Base-by-base conservation (phyloP, 1,284 basidiomycete species). In the Puccinia polysora region DNA sequence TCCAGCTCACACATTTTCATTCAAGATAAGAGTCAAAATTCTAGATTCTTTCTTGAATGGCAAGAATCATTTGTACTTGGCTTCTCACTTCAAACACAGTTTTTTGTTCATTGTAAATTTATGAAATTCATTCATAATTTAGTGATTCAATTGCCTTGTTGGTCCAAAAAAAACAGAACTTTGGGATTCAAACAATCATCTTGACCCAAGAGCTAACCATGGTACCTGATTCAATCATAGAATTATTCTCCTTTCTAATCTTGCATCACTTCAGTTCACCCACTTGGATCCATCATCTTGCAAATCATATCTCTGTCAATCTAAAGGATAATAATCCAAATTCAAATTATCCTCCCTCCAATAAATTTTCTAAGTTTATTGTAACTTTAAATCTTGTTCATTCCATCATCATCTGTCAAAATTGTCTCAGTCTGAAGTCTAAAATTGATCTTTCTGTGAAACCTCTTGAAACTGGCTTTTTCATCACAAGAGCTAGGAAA, bases 181-280 rank as follows among this genome's bases (percentile, higher is more conserved):
- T 64, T 65, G 70, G 70, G 38, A 73, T 73, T 28, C 50, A 62
- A 34, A 65, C 62, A 20, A 23, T 73, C 1, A 73, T 73, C n/a
- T 43, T 40, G 14, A 73, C 70, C 32, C 70, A 73, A 28, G 70
- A 73, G 36, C 70, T 62, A 34, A 65, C 70, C 25, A 47, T 73
- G 7, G 55, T 73, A 15, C 70, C 70, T n/a, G 18, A 47, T 25
- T n/a, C 70, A 8, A 55, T 73, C 2, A 28, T 73, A 4, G 70
- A 64, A 15, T 28, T 73, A 3, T 55, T 56, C 4, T 65, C 62
- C 20, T 45, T 56, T n/a, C 20, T 64, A 15, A 28, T 73, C 14
- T 30, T 73, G 5, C 70, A 65, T 40, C 50, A 62, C 10, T 73
- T 73, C 34, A 58, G n/a, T 20, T 73, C 70, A 12, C 70, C 70